Evolutionary conservation across 495 filamentous ascomycete genomes (phyloP), one percentile per base, ranked within the genome.

Genomic region (Oleoguttula mirabilis): DNA sequence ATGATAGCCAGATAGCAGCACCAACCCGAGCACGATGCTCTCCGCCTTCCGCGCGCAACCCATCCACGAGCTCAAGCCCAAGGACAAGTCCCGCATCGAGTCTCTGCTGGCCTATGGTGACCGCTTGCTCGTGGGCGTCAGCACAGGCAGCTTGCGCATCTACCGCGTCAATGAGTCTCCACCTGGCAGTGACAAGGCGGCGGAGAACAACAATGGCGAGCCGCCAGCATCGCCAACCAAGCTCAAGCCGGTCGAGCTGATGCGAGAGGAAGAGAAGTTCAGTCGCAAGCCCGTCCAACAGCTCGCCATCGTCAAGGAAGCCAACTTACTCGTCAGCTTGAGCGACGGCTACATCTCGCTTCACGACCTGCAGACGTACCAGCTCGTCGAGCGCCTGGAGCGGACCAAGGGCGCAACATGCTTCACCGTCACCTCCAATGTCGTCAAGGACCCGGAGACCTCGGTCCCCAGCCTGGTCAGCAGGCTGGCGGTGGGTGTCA

Each of bases 21-120:
- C n/a, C n/a, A n/a, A n/a, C n/a, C n/a, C n/a, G n/a, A n/a, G n/a
- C n/a, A n/a, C n/a, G n/a, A 98, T 98, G 90, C 78, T 96, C 63
- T 93, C 90, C 66, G 88, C 92, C 61, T 98, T 99, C 66, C 88
- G 79, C 51, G 86, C 90, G 71, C 83, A 83, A 58, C 82, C 92
- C 48, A 82, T 96, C 55, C 80, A 95, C 69, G 90, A 99, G 79
- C 80, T 99, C 47, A 88, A 81, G 65, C 77, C 77, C 56, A 79
- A 85, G 56, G 90, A 96, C 72, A 94, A 88, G 66, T 92, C 83
- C 35, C 84, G 77, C 70, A 94, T 99, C 60, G 88, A 96, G 62
- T 84, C 83, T 4, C 79, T 96, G 43, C 72, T 95, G 27, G 82
- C 90, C 47, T 86, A 93, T 64, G 86, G 85, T 49, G 88, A 96